Evolutionary conservation across 441 rosid species (phyloP).

Genomic region (Rhodomyrtus psidioides): DNA sequence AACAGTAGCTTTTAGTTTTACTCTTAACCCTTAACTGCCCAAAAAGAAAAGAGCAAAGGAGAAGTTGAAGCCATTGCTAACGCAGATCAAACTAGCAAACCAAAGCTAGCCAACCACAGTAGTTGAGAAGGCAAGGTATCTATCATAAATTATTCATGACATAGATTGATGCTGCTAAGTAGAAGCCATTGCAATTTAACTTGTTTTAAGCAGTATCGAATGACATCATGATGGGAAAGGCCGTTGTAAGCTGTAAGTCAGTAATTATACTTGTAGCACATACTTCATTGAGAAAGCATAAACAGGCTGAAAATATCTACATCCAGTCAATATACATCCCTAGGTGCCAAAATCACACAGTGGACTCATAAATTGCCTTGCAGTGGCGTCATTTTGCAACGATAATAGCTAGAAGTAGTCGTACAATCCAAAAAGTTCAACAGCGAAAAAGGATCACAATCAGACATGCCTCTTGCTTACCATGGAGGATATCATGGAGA

Average conservation of each 20-base stretch:
- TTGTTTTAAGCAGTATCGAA: not conserved
- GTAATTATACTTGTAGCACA: not conserved
- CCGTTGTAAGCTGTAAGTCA: not conserved
- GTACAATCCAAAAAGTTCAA: not conserved
- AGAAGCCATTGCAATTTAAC: not conserved
- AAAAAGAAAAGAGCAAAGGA: not conserved
- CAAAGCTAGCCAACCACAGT: not conserved
- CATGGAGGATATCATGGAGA: conserved; percentile 68
- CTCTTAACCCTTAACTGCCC: not conserved
- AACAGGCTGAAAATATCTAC: not conserved
- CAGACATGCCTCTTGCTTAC: conserved; percentile 18
- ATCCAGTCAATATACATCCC: not conserved
- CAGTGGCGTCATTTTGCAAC: not conserved
- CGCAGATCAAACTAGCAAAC: not conserved
- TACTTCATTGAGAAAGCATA: not conserved
- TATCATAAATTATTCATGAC: not conserved
- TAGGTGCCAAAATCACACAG: not conserved
- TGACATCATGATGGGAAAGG: not conserved
- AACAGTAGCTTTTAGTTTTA: not conserved
- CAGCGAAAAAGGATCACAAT: not conserved
- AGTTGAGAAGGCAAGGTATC: not conserved
- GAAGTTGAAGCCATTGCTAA: not conserved
- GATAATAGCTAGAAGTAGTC: not conserved
- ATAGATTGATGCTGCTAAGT: not conserved
- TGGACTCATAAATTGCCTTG: not conserved